Base-by-base conservation (phyloP, 306 rosid genomes). In the Prunus armeniaca region DNA sequence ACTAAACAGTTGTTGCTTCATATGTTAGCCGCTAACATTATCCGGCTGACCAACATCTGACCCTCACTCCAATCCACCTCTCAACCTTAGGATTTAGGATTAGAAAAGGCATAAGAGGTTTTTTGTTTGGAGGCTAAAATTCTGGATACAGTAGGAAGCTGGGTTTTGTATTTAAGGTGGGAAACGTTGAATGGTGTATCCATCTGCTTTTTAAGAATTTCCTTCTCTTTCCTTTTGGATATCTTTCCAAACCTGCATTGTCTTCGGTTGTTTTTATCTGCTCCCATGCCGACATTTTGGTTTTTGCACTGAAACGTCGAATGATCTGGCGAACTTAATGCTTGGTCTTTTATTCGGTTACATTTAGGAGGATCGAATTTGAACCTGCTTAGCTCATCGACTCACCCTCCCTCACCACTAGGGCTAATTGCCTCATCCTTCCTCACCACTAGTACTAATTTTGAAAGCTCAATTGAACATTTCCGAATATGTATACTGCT, bases 41-140 rank as follows among this genome's bases (percentile, higher is more conserved):
- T 78, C 80, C 57, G 72, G 86, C 85, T 81, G 91, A 88, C 90
- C 77, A 72, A 76, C 81, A 72, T 86, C 85, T 80, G 84, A 86
- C 82, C 87, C 80, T 75, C 84, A 52, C 77, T 81, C 84, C 82
- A 46, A 78, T 84, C 83, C 76, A 54, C 81, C 87, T 52, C 71
- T 77, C 73, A 76, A 86, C 80, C 79, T 82, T 71, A 58, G 65
- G 72, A n/a, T 46, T 67, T 65, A 82, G 88, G 81, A 73, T 68
- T 68, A 85, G 77, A 51, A 71, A 70, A 69, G 76, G 82, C 71
- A 20, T 19, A 74, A 74, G 82, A 73, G 86, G 85, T 88, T 87
- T 85, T 89, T 81, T 79, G 74, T 88, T 76, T 86, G 68, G 74
- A 71, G 83, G 66, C 77, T 78, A 78, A 71, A 83, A 77, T 73